A percentile compares a stretch with the other conserved stretches of the same genome.
Conservation (phyloP, 495 filamentous ascomycete species). For the Aspergillus nidulans region DNA sequence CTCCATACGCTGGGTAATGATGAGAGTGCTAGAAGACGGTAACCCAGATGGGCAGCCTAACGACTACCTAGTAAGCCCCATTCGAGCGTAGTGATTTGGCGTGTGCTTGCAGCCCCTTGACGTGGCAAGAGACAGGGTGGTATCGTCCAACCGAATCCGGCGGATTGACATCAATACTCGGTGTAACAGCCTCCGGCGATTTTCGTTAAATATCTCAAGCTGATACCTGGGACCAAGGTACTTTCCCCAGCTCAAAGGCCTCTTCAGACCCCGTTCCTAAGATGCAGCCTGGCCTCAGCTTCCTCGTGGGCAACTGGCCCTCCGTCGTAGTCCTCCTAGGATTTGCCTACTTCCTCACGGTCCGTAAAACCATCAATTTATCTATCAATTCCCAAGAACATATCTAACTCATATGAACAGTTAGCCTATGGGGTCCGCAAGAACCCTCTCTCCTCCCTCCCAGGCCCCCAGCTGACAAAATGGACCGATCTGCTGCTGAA, state of each 20-base stretch:
- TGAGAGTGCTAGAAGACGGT: no score
- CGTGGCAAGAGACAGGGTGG: background rate
- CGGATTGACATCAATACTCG: background rate
- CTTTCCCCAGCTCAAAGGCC: no score
- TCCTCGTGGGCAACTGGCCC: slow-evolving; percentile 7
- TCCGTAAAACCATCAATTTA: no score
- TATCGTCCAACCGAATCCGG: background rate
- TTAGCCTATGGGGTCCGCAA: background rate
- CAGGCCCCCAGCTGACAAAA: slow-evolving; percentile 8
- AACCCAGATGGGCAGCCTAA: no score
- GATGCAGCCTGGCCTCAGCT: background rate
- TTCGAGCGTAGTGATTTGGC: no score
- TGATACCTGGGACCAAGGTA: no score
- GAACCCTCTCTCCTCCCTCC: slow-evolving; percentile 4
- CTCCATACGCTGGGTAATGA: no score
- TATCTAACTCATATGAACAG: background rate
- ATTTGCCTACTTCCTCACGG: slow-evolving; percentile 5
- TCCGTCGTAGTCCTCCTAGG: background rate
- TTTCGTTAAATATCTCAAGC: background rate
- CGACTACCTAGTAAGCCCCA: no score
- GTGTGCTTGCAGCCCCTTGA: no score
- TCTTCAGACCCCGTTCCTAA: no score
- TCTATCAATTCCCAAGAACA: no score
- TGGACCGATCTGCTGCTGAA: slow-evolving; percentile 6
- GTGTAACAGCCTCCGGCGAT: background rate